phyloP scores from a whole-genome alignment of 2,329 filamentous ascomycete species.

The Ambrosiella xylebori region DNA sequence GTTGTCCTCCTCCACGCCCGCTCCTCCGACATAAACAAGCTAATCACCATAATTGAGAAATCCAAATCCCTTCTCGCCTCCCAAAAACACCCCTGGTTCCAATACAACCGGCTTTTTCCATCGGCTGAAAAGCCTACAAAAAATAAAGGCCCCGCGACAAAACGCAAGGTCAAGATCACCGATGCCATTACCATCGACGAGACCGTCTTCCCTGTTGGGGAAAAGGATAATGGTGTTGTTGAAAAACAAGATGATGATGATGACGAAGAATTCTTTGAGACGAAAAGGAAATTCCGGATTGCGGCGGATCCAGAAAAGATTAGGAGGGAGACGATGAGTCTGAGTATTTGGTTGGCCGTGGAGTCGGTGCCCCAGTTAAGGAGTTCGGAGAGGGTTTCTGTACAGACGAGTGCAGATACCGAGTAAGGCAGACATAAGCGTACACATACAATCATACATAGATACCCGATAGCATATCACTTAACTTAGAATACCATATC shows the following conservation, averaged over 20 bases:
- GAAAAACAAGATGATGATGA: conserved; percentile 15
- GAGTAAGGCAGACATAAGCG: neutral
- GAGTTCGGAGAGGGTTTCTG: conserved; percentile 27
- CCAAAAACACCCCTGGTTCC: conserved; percentile 31
- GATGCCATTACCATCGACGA: neutral
- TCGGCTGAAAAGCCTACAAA: conserved; percentile 19
- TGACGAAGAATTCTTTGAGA: conserved; percentile 34
- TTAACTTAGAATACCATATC: too few relatives aligned
- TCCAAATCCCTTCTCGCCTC: conserved; percentile 38
- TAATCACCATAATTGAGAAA: conserved; percentile 52
- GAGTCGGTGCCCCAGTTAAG: conserved; percentile 38
- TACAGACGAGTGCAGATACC: conserved; percentile 27
- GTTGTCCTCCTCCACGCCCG: conserved; percentile 35
- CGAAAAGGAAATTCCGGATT: conserved; percentile 38
- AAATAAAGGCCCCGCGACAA: neutral
- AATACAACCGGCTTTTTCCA: conserved; percentile 41
- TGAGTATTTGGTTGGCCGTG: conserved; percentile 44
- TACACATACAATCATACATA: neutral
- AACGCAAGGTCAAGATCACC: neutral
- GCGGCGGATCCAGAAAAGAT: conserved; percentile 31
- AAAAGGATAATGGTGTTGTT: conserved; percentile 5
- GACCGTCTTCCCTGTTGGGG: neutral
- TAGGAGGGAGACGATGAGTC: conserved; percentile 30
- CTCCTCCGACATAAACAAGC: conserved; percentile 38
- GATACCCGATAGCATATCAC: too few relatives aligned